A percentile compares a stretch with the other conserved stretches of the same genome.
phyloP scores from a whole-genome alignment of 192 early-diverging fungal genomes.

The Anaeromyces robustus region DNA sequence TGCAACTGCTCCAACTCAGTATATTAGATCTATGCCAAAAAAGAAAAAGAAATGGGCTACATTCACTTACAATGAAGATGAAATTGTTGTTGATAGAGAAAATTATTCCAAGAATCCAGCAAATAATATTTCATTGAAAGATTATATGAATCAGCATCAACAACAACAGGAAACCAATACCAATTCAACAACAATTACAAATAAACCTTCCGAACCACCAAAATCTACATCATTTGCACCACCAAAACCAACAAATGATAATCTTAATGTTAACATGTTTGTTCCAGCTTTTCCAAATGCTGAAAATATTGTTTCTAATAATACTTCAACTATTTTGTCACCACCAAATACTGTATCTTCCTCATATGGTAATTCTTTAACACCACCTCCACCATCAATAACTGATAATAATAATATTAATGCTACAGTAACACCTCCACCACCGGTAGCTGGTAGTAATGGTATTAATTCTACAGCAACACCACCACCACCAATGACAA shows the following conservation, averaged over 20 bases:
- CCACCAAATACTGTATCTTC: neutral
- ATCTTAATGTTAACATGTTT: neutral
- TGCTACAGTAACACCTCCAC: neutral
- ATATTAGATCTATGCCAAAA: neutral
- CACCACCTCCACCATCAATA: neutral
- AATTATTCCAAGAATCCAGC: neutral
- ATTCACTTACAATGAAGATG: neutral
- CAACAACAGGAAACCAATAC: neutral
- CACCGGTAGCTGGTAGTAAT: neutral
- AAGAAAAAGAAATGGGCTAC: neutral
- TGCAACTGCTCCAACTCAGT: neutral
- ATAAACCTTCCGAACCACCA: neutral
- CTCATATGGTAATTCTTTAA: neutral
- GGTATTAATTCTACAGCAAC: neutral
- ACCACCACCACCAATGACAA: neutral
- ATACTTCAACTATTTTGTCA: neutral
- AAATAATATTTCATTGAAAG: neutral
- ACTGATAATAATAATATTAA: neutral
- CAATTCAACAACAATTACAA: neutral
- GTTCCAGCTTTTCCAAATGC: neutral
- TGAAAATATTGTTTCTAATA: neutral
- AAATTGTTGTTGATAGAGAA: neutral
- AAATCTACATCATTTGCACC: neutral
- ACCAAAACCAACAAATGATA: neutral
- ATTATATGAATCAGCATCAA: neutral